These are phyloP conservation scores for Suillus discolor DNA, from an alignment of 768 basidiomycete species.

Conservation along the genomic window DNA sequence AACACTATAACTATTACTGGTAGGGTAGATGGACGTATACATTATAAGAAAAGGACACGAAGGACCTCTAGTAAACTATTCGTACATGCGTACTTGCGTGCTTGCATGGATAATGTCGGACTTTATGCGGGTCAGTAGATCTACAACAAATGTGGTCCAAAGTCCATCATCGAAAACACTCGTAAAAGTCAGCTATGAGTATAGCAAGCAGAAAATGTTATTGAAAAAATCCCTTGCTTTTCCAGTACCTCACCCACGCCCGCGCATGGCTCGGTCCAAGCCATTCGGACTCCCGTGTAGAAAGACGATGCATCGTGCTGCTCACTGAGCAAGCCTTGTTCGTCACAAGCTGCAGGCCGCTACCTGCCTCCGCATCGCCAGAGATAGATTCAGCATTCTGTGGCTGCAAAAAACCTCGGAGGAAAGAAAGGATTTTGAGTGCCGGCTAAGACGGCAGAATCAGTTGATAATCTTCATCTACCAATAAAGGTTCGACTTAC, in stretches of 20 bases:
- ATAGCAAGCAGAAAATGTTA: background rate
- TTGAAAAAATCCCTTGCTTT: background rate
- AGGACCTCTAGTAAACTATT: background rate
- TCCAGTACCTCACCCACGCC: background rate
- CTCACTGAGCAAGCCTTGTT: background rate
- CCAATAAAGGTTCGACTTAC: conserved; percentile 29
- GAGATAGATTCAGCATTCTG: background rate
- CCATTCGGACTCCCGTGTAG: background rate
- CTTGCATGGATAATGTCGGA: conserved; percentile 15
- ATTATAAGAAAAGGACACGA: background rate
- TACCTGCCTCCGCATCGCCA: background rate
- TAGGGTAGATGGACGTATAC: background rate
- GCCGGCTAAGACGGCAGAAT: conserved; percentile 26
- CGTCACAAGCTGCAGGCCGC: background rate
- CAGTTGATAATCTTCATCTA: conserved; percentile 29
- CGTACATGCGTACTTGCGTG: conserved; percentile 8
- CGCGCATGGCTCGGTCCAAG: background rate
- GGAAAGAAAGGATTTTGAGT: conserved; percentile 29
- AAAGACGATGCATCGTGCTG: background rate
- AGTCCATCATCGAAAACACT: background rate
- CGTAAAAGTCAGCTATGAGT: background rate
- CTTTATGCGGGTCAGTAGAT: background rate
- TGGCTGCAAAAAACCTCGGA: conserved; percentile 17
- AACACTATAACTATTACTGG: background rate
- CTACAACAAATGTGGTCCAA: too few relatives aligned